These are phyloP conservation scores for Escovopsis weberi DNA, from an alignment of 2,329 filamentous ascomycete genomes.

Conservation along the genomic window DNA sequence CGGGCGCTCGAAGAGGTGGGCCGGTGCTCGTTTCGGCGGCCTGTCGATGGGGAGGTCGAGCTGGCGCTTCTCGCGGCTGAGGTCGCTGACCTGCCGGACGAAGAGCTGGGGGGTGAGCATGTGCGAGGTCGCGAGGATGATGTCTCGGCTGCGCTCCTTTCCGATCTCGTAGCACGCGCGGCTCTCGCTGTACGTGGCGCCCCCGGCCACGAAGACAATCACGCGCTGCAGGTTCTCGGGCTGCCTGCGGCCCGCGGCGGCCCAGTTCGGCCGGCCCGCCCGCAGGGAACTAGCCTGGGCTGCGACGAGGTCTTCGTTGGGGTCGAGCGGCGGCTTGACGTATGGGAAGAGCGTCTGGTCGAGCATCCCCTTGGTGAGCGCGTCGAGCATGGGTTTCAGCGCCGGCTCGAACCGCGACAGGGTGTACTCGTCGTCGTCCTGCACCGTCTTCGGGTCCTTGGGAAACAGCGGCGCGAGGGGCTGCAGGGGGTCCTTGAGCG, in stretches of 20 bases:
- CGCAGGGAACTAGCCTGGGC: constrained; percentile 62
- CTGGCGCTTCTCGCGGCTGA: constrained; percentile 58
- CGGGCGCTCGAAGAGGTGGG: constrained; percentile 69
- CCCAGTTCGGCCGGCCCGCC: constrained; percentile 90
- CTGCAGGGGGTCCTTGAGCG: constrained; percentile 62
- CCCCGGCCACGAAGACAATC: constrained; percentile 89
- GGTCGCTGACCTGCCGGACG: constrained; percentile 65
- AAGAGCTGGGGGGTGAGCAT: constrained; percentile 83
- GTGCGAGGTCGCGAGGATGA: constrained; percentile 82
- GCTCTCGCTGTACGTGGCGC: constrained; percentile 84
- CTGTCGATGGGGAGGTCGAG: constrained; percentile 71
- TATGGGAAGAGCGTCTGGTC: constrained; percentile 57
- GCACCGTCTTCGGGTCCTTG: constrained; percentile 40
- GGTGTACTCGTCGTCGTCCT: constrained; percentile 59
- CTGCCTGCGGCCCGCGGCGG: constrained; percentile 59
- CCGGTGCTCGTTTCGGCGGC: constrained; percentile 67
- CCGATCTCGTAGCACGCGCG: constrained; percentile 81
- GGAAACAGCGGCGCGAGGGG: constrained; percentile 56
- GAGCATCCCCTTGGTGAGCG: constrained; percentile 50
- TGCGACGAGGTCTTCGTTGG: constrained; percentile 41
- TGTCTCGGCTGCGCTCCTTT: constrained; percentile 55
- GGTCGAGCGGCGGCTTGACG: constrained; percentile 53
- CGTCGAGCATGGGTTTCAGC: constrained; percentile 71
- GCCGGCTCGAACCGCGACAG: constrained; percentile 78
- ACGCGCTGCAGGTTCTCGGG: constrained; percentile 75